Evolutionary conservation across 2,329 filamentous ascomycete species (phyloP).

Genomic region (Sarocladium oryzae): DNA sequence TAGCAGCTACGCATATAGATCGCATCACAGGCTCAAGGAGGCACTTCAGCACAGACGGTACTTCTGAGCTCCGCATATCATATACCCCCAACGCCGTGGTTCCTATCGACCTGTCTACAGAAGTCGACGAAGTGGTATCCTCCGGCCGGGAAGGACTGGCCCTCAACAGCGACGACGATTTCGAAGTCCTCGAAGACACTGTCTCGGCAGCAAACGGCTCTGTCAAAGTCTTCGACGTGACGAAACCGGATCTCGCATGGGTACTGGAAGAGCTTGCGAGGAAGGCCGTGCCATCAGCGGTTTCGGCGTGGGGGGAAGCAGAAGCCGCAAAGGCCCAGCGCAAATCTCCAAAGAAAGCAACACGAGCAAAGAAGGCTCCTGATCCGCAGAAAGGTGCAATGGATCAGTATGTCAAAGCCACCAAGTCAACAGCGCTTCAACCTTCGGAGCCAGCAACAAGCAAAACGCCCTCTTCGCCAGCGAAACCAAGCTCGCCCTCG

Average conservation of each 20-base stretch:
- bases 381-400: conserved; percentile 25
- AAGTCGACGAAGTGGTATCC: conserved; percentile 55
- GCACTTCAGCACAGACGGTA: conserved; percentile 69
- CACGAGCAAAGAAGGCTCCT: conserved; percentile 13
- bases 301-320: conserved; percentile 22
- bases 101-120: conserved; percentile 65
- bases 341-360: conserved; percentile 17
- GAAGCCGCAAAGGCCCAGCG: conserved; percentile 16
- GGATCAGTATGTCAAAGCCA: conserved; percentile 34
- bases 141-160: conserved; percentile 49
- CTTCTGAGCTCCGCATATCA: conserved; percentile 70
- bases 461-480: conserved; percentile 10
- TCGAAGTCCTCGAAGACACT: conserved; percentile 31
- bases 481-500: conserved; percentile 6
- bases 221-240: conserved; percentile 55
- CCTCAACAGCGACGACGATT: conserved; percentile 61
- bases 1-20: conserved; percentile 46
- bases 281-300: conserved; percentile 17
- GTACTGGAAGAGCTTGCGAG: conserved; percentile 29
- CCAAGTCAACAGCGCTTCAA: conserved; percentile 24
- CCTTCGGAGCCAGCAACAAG: conserved; percentile 2
- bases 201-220: conserved; percentile 10
- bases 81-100: conserved; percentile 73
- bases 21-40: conserved; percentile 60
- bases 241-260: conserved; percentile 46